A percentile compares a stretch with the other conserved stretches of the same genome.
Conservation (phyloP, 768 basidiomycete genomes). For the Lentinula sp. region DNA sequence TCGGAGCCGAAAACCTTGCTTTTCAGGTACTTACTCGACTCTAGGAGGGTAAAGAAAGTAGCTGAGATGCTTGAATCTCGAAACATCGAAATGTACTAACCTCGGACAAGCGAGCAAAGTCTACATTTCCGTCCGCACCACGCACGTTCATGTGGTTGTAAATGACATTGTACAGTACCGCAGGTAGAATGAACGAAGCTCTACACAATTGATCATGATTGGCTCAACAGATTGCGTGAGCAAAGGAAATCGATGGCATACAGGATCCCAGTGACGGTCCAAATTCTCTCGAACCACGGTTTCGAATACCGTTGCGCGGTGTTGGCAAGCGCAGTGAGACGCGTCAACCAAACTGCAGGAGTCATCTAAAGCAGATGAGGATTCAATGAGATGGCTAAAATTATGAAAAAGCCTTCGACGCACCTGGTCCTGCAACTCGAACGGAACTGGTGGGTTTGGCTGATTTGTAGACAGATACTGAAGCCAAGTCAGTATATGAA, state of each 20-base stretch:
- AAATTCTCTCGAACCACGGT: slow-evolving; percentile 38
- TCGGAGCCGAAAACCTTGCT: slow-evolving; percentile 2
- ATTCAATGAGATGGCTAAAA: not conserved
- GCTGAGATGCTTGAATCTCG: not conserved
- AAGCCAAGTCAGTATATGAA: not conserved
- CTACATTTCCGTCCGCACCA: not conserved
- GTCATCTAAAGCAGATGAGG: slow-evolving; percentile 24
- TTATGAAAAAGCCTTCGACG: slow-evolving; percentile 3
- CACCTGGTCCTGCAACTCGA: slow-evolving; percentile 33
- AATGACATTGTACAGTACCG: slow-evolving; percentile 29
- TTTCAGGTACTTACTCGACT: not conserved
- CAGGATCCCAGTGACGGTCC: slow-evolving; percentile 32
- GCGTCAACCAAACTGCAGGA: slow-evolving; percentile 35
- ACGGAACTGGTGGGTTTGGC: slow-evolving; percentile 24
- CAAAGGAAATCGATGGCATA: slow-evolving; percentile 18
- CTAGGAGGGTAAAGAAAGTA: not conserved
- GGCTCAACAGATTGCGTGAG: not conserved
- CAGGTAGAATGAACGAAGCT: slow-evolving; percentile 31
- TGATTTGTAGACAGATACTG: slow-evolving; percentile 29
- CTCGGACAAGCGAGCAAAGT: slow-evolving; percentile 9
- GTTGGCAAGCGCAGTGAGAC: slow-evolving; percentile 30
- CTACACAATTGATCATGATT: slow-evolving; percentile 16
- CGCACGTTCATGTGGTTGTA: slow-evolving; percentile 19
- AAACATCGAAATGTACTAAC: slow-evolving; percentile 4
- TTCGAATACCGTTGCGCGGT: slow-evolving; percentile 34